Conservation (phyloP, 345 rosid species). For the Geranium rotundifolium region DNA sequence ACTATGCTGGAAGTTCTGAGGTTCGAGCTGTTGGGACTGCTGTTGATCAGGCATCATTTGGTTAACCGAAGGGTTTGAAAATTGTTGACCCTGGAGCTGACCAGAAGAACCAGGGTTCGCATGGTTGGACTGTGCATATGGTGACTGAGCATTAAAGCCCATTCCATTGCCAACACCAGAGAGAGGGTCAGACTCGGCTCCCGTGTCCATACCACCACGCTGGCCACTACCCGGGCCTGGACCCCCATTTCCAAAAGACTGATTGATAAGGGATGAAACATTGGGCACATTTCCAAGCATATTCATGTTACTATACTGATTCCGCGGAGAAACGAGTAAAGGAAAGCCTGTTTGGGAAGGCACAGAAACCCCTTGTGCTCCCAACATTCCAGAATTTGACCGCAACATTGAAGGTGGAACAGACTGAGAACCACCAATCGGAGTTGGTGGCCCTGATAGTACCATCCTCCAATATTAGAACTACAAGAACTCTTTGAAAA, state of each 20-base stretch:
- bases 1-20: slow-evolving; percentile 65
- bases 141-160: slow-evolving; percentile 44
- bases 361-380: slow-evolving; percentile 63
- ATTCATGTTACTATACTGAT: slow-evolving; percentile 64
- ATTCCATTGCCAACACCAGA: slow-evolving; percentile 54
- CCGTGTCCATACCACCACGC: too few relatives aligned
- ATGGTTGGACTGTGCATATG: slow-evolving; percentile 48
- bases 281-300: slow-evolving; percentile 75
- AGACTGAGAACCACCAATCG: slow-evolving; percentile 66
- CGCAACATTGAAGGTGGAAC: slow-evolving; percentile 59
- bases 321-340: slow-evolving; percentile 50
- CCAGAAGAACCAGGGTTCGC: slow-evolving; percentile 55
- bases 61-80: slow-evolving; percentile 43
- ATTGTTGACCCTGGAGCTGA: slow-evolving; percentile 75
- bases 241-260: slow-evolving; percentile 76
- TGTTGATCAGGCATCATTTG: slow-evolving; percentile 64
- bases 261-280: slow-evolving; percentile 62
- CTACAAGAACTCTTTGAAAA: slow-evolving; percentile 4
- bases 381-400: slow-evolving; percentile 60
- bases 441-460: slow-evolving; percentile 72
- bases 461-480: slow-evolving; percentile 42
- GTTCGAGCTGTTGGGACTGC: slow-evolving; percentile 51
- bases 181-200: slow-evolving; percentile 70
- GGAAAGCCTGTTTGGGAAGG: slow-evolving; percentile 65
- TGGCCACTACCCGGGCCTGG: slow-evolving; percentile 13